phyloP scores from a whole-genome alignment of 192 early-diverging fungal genomes.

The Rhizoclosmatium globosum region DNA sequence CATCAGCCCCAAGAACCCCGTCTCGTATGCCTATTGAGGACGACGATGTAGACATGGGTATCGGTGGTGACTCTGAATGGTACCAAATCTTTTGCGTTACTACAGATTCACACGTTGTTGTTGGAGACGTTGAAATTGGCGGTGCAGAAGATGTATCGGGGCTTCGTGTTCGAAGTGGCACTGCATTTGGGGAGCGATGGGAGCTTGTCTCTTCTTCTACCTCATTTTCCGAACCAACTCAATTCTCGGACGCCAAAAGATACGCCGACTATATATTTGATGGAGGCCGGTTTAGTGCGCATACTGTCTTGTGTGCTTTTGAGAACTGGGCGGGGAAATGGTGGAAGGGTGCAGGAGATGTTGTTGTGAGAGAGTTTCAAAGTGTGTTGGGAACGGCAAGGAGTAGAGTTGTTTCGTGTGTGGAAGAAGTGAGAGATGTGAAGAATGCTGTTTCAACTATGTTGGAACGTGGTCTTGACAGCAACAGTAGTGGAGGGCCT shows the following conservation, averaged over 20 bases:
- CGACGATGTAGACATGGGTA: background rate
- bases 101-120: background rate
- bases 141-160: constrained; percentile 13
- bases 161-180: background rate
- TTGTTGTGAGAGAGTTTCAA: background rate
- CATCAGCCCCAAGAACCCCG: too few species aligned
- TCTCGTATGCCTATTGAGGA: background rate
- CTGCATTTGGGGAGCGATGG: background rate
- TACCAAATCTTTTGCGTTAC: background rate
- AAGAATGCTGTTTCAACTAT: background rate
- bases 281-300: background rate
- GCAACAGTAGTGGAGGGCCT: background rate
- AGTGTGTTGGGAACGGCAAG: background rate
- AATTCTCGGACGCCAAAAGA: background rate
- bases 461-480: background rate
- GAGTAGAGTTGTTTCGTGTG: background rate
- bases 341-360: background rate
- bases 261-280: constrained; percentile 27
- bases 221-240: too few species aligned
- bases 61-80: background rate
- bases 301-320: constrained; percentile 1
- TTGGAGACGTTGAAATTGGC: constrained; percentile 14
- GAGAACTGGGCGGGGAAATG: background rate
- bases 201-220: background rate
- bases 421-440: background rate